These are phyloP conservation scores for Lenwebbia sp. DNA, from an alignment of 345 rosid species.

Conservation along the genomic window DNA sequence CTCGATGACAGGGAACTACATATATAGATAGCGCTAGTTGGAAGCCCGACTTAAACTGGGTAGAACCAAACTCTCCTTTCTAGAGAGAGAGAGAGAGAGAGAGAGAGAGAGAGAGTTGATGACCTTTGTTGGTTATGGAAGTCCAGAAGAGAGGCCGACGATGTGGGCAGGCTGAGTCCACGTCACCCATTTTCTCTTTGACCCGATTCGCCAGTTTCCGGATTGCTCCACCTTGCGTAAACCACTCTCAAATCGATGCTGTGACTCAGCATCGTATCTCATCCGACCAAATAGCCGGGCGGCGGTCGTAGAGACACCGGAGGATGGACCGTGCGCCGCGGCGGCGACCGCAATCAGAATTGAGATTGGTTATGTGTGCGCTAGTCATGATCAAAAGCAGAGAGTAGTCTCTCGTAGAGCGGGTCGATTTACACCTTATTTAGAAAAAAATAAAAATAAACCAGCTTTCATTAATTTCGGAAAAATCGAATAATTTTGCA, in stretches of 20 bases:
- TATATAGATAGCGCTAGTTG: no score
- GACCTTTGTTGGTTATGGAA: not conserved
- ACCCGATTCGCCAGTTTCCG: not conserved
- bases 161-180: constrained; percentile 20
- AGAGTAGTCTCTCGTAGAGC: not conserved
- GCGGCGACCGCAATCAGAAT: not conserved
- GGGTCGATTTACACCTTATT: no score
- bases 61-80: no score
- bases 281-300: not conserved
- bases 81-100: not conserved
- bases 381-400: not conserved
- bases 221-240: not conserved
- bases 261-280: not conserved
- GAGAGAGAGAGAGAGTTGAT: not conserved
- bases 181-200: constrained; percentile 8
- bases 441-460: no score
- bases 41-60: no score
- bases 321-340: not conserved
- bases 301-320: not conserved
- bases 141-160: not conserved
- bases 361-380: not conserved
- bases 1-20: no score
- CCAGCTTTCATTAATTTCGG: not conserved
- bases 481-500: not conserved
- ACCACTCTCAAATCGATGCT: not conserved